Conservation (phyloP, 2,329 filamentous ascomycete species). For the Paramyrothecium roridum region DNA sequence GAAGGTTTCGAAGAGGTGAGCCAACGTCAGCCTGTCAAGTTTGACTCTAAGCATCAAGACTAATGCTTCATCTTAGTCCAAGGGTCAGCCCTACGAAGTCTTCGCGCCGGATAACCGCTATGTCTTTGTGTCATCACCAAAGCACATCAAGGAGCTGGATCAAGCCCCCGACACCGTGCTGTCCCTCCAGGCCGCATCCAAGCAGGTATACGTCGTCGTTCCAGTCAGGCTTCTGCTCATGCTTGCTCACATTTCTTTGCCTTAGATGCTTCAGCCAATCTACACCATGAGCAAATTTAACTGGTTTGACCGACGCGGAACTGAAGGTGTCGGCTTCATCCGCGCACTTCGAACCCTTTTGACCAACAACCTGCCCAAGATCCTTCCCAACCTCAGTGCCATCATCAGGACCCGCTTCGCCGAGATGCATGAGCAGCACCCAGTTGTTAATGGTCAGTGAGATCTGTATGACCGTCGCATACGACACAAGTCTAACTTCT, state of each 20-base stretch:
- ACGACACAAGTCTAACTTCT: neutral
- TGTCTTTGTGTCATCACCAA: neutral
- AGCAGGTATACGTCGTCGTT: neutral
- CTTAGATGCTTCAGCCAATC: conserved; percentile 3
- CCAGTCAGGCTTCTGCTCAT: neutral
- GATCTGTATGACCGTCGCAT: neutral
- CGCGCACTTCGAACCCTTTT: conserved; percentile 1
- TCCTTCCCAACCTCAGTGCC: neutral
- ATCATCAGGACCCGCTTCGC: neutral
- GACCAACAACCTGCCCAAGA: neutral
- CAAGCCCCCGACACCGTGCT: neutral
- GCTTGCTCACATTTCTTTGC: neutral
- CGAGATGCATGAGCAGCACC: neutral
- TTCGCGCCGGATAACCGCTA: neutral
- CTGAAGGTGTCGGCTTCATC: conserved; percentile 1
- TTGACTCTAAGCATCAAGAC: no score
- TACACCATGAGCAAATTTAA: conserved; percentile 4
- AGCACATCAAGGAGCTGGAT: neutral
- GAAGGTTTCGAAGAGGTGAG: no score
- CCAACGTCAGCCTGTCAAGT: no score
- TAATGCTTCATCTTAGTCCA: no score
- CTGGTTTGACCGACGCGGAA: conserved; percentile 1
- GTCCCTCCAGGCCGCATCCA: neutral
- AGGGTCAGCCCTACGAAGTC: no score
- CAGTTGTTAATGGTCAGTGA: neutral